Conservation (phyloP, 345 rosid genomes). For the Clausena lansium region DNA sequence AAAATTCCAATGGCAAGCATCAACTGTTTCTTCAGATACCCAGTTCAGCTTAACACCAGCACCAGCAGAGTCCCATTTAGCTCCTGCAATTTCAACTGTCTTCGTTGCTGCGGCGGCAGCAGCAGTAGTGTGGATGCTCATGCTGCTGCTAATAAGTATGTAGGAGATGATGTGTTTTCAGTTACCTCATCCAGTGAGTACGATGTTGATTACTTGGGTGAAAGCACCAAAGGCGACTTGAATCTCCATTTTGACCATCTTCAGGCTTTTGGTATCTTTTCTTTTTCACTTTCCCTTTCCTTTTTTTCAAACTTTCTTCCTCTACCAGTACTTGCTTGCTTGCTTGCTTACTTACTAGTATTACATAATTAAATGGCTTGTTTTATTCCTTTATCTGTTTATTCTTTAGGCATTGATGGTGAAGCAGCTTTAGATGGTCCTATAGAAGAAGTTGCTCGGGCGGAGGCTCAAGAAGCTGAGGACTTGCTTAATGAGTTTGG, state of each 20-base stretch:
- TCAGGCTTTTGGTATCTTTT: slow-evolving; percentile 44
- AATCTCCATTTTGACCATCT: slow-evolving; percentile 70
- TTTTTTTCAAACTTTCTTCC: too few species aligned
- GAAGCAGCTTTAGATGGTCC: slow-evolving; percentile 75
- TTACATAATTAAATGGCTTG: too few species aligned
- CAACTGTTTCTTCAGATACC: slow-evolving; percentile 4
- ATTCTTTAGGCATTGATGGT: slow-evolving; percentile 52
- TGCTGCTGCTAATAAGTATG: background rate
- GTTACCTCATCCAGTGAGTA: slow-evolving; percentile 58
- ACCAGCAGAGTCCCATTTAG: background rate
- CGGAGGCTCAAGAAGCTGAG: slow-evolving; percentile 73
- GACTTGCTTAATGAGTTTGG: slow-evolving; percentile 68
- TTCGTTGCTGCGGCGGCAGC: slow-evolving; percentile 23
- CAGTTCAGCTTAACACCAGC: background rate
- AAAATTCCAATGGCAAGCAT: slow-evolving; percentile 19
- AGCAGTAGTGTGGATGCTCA: slow-evolving; percentile 15
- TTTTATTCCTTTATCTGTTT: slow-evolving; percentile 5
- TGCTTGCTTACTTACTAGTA: background rate
- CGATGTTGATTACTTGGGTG: slow-evolving; percentile 89
- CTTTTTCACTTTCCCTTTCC: too few species aligned
- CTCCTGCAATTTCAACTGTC: slow-evolving; percentile 28
- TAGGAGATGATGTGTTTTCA: slow-evolving; percentile 59
- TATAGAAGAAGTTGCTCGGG: slow-evolving; percentile 82
- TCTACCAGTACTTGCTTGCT: too few species aligned
- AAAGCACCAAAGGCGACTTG: slow-evolving; percentile 95